A percentile compares a stretch with the other conserved stretches of the same genome.
phyloP scores from a whole-genome alignment of 2,329 filamentous ascomycete species.

The Cladosporium austrohemisphaericum region DNA sequence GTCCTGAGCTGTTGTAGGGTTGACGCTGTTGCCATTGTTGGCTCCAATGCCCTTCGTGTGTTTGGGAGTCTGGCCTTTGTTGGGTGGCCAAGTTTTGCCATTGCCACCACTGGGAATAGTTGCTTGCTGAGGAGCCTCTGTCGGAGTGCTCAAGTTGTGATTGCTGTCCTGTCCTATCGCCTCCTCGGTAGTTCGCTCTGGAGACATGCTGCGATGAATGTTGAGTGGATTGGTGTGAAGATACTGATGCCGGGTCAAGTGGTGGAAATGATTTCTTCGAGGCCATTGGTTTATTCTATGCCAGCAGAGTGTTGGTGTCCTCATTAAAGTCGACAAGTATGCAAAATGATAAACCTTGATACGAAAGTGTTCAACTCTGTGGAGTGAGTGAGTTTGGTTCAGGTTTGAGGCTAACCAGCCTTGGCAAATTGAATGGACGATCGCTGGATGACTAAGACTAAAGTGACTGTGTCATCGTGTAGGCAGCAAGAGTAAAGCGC shows the following conservation, averaged over 20 bases:
- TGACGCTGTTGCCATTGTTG: background rate
- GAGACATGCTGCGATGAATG: background rate
- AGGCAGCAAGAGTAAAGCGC: too few relatives aligned
- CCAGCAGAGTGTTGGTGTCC: too few relatives aligned
- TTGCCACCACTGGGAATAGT: background rate
- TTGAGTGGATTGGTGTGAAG: background rate
- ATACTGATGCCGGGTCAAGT: background rate
- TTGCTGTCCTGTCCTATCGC: background rate
- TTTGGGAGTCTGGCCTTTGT: background rate
- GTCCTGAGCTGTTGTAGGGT: background rate
- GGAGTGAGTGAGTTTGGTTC: too few relatives aligned
- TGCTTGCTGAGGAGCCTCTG: background rate
- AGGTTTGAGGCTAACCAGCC: too few relatives aligned
- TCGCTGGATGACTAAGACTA: too few relatives aligned
- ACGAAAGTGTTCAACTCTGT: too few relatives aligned
- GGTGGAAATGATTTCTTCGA: background rate
- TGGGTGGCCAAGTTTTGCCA: background rate
- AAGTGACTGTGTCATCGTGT: too few relatives aligned
- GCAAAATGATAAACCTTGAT: too few relatives aligned
- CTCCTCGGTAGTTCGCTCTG: background rate
- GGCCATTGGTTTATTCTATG: background rate
- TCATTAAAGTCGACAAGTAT: too few relatives aligned
- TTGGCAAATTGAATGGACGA: too few relatives aligned
- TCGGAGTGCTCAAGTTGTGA: background rate
- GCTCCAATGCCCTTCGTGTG: background rate